phyloP scores from a whole-genome alignment of 305 asterid species.

The Stenogyne calaminthoides region DNA sequence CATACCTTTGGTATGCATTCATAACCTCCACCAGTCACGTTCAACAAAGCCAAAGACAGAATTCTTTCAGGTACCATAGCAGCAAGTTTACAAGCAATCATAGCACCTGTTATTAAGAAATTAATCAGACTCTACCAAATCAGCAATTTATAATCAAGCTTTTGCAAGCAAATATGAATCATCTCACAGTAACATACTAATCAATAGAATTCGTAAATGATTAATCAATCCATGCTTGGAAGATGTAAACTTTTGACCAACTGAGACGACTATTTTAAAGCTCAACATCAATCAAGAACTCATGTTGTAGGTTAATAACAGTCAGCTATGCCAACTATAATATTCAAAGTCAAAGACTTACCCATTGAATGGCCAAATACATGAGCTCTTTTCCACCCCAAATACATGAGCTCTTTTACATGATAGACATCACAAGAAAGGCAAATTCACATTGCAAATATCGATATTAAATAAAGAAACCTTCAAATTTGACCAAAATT shows the following conservation, averaged over 20 bases:
- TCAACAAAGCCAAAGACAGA: constrained; percentile 80
- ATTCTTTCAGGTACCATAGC: constrained; percentile 80
- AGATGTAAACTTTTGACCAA: constrained; percentile 4
- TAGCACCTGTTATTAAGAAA: constrained; percentile 67
- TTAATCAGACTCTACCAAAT: not conserved
- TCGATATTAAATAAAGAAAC: constrained; percentile 4
- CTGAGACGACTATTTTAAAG: not conserved
- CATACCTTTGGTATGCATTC: constrained; percentile 92
- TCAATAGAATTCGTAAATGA: not conserved
- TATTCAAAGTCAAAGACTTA: constrained; percentile 43
- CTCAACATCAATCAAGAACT: not conserved
- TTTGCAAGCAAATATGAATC: not conserved
- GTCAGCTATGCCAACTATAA: constrained; percentile 37
- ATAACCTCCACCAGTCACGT: constrained; percentile 98
- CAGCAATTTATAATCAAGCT: not conserved
- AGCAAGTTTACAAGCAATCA: constrained; percentile 95
- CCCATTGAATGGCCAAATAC: constrained; percentile 99
- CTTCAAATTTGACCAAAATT: constrained; percentile 19
- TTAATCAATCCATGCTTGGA: not conserved
- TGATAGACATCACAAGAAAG: constrained; percentile 4
- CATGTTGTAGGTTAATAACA: constrained; percentile 10
- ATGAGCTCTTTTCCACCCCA: constrained; percentile 95
- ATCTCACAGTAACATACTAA: not conserved
- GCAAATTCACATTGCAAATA: constrained; percentile 15
- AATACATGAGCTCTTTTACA: constrained; percentile 39